Base-by-base conservation (phyloP, 2,329 filamentous ascomycete species). In the Talaromyces funiculosus region DNA sequence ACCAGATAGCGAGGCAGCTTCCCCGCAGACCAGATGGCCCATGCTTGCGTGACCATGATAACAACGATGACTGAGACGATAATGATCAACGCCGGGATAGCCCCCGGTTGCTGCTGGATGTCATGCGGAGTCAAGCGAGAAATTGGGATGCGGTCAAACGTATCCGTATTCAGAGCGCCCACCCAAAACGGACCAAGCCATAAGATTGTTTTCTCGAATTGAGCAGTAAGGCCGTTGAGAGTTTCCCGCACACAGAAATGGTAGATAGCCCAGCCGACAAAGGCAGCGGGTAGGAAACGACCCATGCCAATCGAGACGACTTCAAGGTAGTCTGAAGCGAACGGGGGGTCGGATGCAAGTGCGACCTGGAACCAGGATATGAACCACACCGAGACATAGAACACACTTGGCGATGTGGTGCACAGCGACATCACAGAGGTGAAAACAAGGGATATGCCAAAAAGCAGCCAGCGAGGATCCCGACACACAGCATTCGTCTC, bases 121-220 rank as follows among this genome's bases (percentile, higher is more conserved):
- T 86, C 84, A 67, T 85, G 83, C 0, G 83, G 82, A 0, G 84
- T 86, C 22, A 86, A 76, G 18, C 84, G 83, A 60, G 84, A 82
- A 43, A 86, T 83, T 0, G 84, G 84, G 54, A 86, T 84, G 53
- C 80, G 80, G 71, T 86, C 84, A 67, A 86, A 86, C 0, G 84
- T 86, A 69, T 86, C 83, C 65, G 84, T 86, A 72, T 85, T 85
- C 57, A 86, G 67, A 22, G 82, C 82, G 16, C 83, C 84, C 3
- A 86, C 76, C 84, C 84, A 86, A 63, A 81, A 83, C 10, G 80
- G 77, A 0, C 84, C 83, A 0, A 86, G 75, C 84, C 84, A 86
- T 22, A 86, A 76, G 22, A 86, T 66, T 0, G 83, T 85, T 69
- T 85, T 86, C 64, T 86, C 84, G 54, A 84, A 67, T 64, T 85